phyloP scores from a whole-genome alignment of 2,329 filamentous ascomycete species.

The Botrytis elliptica region DNA sequence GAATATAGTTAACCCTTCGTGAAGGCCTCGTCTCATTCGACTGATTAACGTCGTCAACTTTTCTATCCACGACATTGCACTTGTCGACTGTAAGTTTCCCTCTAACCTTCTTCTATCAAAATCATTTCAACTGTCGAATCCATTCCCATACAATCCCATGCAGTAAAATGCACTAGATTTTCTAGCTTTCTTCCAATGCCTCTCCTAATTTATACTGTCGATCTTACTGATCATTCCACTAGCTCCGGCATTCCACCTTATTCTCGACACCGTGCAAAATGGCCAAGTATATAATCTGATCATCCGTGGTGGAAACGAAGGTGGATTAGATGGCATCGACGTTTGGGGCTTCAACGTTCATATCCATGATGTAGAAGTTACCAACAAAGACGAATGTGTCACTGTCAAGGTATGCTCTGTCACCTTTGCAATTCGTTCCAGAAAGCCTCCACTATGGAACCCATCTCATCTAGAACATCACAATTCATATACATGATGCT shows the following conservation, averaged over 20 bases:
- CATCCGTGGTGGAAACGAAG: constrained; percentile 51
- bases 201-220: neutral
- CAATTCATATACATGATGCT: neutral
- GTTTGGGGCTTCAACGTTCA: constrained; percentile 54
- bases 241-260: constrained; percentile 18
- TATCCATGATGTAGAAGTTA: constrained; percentile 59
- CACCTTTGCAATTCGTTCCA: constrained; percentile 18
- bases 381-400: constrained; percentile 62
- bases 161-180: neutral
- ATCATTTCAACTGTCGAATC: neutral
- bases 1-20: neutral
- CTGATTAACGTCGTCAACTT: constrained; percentile 25
- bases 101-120: neutral
- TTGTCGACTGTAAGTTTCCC: constrained; percentile 27
- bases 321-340: constrained; percentile 56
- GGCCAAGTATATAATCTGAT: constrained; percentile 57
- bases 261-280: constrained; percentile 48
- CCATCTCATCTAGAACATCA: neutral
- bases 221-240: neutral
- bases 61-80: constrained; percentile 29
- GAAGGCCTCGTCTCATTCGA: constrained; percentile 28
- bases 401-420: constrained; percentile 48
- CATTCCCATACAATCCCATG: neutral
- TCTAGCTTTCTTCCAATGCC: neutral
- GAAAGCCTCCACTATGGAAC: neutral